phyloP scores from a whole-genome alignment of 225 moss, liverwort and hornwort genomes.

The Neckera pumila region DNA sequence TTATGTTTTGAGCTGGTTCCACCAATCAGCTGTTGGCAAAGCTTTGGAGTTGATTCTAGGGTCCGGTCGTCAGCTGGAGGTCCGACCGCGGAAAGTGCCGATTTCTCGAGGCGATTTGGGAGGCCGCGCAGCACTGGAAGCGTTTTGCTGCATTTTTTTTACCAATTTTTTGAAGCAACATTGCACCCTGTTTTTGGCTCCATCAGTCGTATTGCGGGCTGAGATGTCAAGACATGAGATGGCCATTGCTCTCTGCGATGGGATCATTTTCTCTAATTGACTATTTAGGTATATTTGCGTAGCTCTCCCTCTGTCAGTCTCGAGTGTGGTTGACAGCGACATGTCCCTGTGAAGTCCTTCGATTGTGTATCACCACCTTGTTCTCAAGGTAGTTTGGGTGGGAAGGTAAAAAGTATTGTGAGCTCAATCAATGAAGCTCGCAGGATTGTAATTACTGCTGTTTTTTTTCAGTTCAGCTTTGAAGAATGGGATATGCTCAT shows the following conservation, averaged over 20 bases:
- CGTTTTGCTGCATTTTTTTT: constrained; percentile 12
- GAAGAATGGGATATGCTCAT: neutral
- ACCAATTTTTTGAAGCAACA: constrained; percentile 28
- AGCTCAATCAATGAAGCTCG: constrained; percentile 19
- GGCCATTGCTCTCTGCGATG: constrained; percentile 14
- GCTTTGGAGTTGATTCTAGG: constrained; percentile 10
- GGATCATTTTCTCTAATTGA: constrained; percentile 15
- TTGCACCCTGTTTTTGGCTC: constrained; percentile 28
- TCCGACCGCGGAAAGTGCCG: neutral
- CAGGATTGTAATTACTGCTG: constrained; percentile 34
- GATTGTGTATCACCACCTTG: too few relatives aligned
- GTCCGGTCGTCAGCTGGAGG: constrained; percentile 9
- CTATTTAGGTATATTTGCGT: constrained; percentile 19
- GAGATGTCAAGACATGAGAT: constrained; percentile 5
- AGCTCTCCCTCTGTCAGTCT: constrained; percentile 7
- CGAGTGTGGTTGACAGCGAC: neutral
- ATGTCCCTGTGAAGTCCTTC: neutral
- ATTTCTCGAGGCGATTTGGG: constrained; percentile 6
- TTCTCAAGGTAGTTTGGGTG: too few relatives aligned
- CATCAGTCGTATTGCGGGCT: neutral
- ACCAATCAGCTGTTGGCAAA: constrained; percentile 4
- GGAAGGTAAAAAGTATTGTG: neutral
- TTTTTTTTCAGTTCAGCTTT: neutral
- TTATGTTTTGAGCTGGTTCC: constrained; percentile 1
- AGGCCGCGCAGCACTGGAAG: constrained; percentile 7